phyloP scores from a whole-genome alignment of 805 yeast species.

The Cyberlindnera samutprakarnensis region DNA sequence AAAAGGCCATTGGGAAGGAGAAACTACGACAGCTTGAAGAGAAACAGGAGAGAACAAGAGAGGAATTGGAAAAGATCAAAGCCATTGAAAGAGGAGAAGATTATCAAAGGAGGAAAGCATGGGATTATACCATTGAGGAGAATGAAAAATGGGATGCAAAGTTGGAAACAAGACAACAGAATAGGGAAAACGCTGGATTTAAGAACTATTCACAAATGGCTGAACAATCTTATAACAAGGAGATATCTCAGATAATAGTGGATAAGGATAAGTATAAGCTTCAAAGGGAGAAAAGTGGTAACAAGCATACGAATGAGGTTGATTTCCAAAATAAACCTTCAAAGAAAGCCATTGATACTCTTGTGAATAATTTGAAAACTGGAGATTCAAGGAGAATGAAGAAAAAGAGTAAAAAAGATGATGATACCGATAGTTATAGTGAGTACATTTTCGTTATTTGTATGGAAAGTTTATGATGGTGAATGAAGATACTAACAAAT shows the following conservation, averaged over 20 bases:
- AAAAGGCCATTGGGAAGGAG: conserved; percentile 17
- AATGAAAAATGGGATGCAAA: conserved; percentile 54
- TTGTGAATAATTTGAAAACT: conserved; percentile 22
- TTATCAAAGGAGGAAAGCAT: conserved; percentile 34
- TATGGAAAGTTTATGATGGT: too few species aligned
- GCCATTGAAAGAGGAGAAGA: conserved; percentile 29
- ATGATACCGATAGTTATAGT: conserved; percentile 27
- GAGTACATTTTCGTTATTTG: conserved; percentile 4
- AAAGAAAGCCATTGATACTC: conserved; percentile 22
- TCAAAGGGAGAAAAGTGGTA: conserved; percentile 26
- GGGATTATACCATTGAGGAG: conserved; percentile 58
- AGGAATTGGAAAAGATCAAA: conserved; percentile 27
- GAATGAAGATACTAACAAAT: conserved; percentile 28
- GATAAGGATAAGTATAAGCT: conserved; percentile 35
- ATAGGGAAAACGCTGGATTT: conserved; percentile 30
- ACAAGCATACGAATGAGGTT: conserved; percentile 14
- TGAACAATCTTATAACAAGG: conserved; percentile 50
- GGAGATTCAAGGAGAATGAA: conserved; percentile 26
- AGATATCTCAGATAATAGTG: conserved; percentile 30
- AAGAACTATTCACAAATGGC: conserved; percentile 51
- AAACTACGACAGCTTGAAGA: conserved; percentile 24
- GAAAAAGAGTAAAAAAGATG: conserved; percentile 32
- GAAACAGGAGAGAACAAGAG: conserved; percentile 29
- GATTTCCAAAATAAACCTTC: conserved; percentile 31
- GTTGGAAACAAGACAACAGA: conserved; percentile 22